Base-by-base conservation (phyloP, 2,329 filamentous ascomycete species). In the Nemania serpens region DNA sequence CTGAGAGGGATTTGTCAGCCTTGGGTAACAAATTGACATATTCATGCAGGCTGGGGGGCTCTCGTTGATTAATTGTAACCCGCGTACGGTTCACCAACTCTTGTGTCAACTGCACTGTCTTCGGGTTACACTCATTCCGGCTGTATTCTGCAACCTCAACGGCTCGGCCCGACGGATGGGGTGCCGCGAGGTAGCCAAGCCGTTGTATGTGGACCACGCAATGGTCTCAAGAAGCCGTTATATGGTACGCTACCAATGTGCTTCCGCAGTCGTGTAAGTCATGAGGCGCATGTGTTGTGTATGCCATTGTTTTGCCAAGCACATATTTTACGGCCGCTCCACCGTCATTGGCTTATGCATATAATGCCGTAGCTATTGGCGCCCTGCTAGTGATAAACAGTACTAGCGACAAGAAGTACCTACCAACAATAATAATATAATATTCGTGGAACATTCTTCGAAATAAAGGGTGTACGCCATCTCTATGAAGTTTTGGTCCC, bases 151-250 rank as follows among this genome's bases (percentile, higher is more conserved):
- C 22, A 34, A 50, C 37, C 25, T 37, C 41, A 37, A 45, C 51
- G 56, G 56, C 34, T 34, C 56, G 56, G 56, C 42, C 56, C 48
- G 56, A 47, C 56, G 56, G 56, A 48, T 42, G 48, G 25, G 25
- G 17, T 53, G 48, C 56, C 49, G 42, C 56, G 56, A 58, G 20
- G 12, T 18, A 53, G 45, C 20, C 25, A 41, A 58, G 41, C 15
- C 37, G 37, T 33, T 3, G 50, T 39, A 22, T 12, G 53, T 49
- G 12, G 18, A 46, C 43, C 17, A 46, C 43, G 43, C 6, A 46
- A 46, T 46, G 5, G 18, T 42, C 3, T 6, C 39, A 20, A n/a
- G 5, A 12, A 25, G 36, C 15, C 5, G 20, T 29, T 15, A 25
- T 20, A 10, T 45, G 42, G 42, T 22, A 22, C 42, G 17, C 42